Base-by-base conservation (phyloP, 352 stramenopile genomes). In the Globisporangium cylindrosporum region DNA sequence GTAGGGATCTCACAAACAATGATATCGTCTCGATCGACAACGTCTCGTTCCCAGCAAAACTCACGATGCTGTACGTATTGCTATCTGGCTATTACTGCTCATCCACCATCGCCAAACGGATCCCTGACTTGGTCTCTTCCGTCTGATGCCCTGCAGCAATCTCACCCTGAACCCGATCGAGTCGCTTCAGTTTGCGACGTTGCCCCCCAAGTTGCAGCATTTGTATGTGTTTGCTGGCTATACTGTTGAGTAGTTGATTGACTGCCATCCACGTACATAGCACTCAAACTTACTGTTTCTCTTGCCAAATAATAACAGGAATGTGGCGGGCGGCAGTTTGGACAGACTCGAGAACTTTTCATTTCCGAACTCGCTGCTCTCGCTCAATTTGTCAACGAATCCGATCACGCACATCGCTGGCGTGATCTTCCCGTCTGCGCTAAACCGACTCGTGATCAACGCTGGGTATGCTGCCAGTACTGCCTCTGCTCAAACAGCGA, bases 301-400 rank as follows among this genome's bases (percentile, higher is more conserved):
- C 15, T 14, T 49, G 41, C 14, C 29, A 32, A 32, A 22, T 22
- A n/a, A 25, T 27, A 6, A 10, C 24, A 67, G 62, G 51, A 67
- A 67, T 38, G 9, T 67, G 24, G 62, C 51, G 24, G 64, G 64
- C n/a, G 12, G 36, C 63, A 57, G 57, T 71, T 34, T 70, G 77
- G 29, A n/a, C 43, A 22, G 67, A n/a, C 18, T 62, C 80, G 25
- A 59, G 53, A 82, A 78, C 22, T 69, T 84, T 27, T 77, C 77
- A 2, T 75, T 84, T 15, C 73, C 77, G 10, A 68, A 71, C 32
- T 59, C 66, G 8, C 27, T 80, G 7, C 43, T 41, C 24, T 74
- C 70, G 29, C 77, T 84, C 63, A 84, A 76, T 29, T 64, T 84
- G 2, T 74, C 71, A 1, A 70, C 24, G 29, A 84, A 84, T 49